These are phyloP conservation scores for Xylaria palmicola DNA, from an alignment of 495 filamentous ascomycete species.

Conservation along the genomic window DNA sequence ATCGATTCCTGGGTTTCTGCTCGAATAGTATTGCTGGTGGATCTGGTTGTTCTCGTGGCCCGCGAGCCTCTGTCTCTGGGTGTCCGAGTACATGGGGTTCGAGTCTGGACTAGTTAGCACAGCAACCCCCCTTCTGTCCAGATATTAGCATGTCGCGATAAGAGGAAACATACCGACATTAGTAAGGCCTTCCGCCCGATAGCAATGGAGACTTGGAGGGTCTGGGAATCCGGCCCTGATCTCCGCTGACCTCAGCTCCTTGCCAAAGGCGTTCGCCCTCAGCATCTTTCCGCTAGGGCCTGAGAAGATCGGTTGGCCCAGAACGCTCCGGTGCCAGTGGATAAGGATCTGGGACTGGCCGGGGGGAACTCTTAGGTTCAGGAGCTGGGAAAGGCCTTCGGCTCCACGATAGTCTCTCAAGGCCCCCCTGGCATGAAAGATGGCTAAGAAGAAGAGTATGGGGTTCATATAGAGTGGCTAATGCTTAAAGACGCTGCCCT, in stretches of 20 bases:
- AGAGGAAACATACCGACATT: background rate
- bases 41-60: too few relatives aligned
- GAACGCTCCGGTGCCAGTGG: background rate
- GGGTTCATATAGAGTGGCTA: background rate
- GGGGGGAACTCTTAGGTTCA: background rate
- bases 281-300: background rate
- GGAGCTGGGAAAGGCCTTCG: background rate
- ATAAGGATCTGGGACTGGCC: background rate
- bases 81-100: background rate
- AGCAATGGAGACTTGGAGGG: background rate
- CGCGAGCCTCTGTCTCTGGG: background rate
- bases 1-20: too few relatives aligned
- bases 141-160: too few relatives aligned
- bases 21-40: too few relatives aligned
- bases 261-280: background rate
- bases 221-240: background rate
- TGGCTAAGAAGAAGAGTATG: background rate
- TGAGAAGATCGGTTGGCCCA: background rate
- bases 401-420: background rate
- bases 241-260: background rate
- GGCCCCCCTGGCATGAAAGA: background rate
- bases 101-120: background rate
- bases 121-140: too few relatives aligned
- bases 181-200: background rate
- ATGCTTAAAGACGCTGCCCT: background rate